Evolutionary conservation across 108 stramenopile species (phyloP).

Genomic region (Cyclostephanos invisitatus): DNA sequence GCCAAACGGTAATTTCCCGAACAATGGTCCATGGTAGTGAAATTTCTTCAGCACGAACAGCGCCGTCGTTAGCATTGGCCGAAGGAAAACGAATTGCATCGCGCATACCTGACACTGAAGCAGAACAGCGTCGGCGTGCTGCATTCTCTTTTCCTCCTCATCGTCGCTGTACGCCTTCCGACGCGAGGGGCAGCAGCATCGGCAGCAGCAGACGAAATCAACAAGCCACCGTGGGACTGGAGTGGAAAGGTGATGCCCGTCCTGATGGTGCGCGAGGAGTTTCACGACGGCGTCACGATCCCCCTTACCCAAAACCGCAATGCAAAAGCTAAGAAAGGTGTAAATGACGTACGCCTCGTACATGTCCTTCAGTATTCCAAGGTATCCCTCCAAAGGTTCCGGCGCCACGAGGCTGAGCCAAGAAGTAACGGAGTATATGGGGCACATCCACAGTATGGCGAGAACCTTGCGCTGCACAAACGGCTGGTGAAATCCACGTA

Average conservation of each 20-base stretch:
- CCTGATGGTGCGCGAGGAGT: slow-evolving; percentile 51
- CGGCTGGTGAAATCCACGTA: slow-evolving; percentile 82
- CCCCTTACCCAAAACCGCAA: slow-evolving; percentile 87
- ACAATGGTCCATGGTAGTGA: slow-evolving; percentile 68
- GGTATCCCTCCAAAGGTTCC: slow-evolving; percentile 61
- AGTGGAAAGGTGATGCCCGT: slow-evolving; percentile 46
- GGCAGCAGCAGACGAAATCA: slow-evolving; percentile 14
- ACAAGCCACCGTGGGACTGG: slow-evolving; percentile 46
- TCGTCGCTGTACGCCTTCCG: neutral
- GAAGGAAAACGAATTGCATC: slow-evolving; percentile 91
- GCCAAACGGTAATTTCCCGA: slow-evolving; percentile 30
- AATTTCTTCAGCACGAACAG: slow-evolving; percentile 67
- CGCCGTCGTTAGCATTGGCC: slow-evolving; percentile 74
- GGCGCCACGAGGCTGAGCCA: slow-evolving; percentile 88
- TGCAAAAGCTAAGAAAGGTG: slow-evolving; percentile 86
- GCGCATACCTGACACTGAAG: slow-evolving; percentile 86
- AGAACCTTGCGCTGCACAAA: slow-evolving; percentile 86
- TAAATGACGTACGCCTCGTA: slow-evolving; percentile 94
- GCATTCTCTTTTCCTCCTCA: slow-evolving; percentile 28
- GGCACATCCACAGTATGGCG: slow-evolving; percentile 94
- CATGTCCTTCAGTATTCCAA: slow-evolving; percentile 88
- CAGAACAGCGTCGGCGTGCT: slow-evolving; percentile 78
- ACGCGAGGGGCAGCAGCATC: slow-evolving; percentile 25
- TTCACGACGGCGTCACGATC: slow-evolving; percentile 77
- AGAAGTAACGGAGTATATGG: slow-evolving; percentile 76